Base-by-base conservation (phyloP, 176 grass and related monocot species). In the Juncus inflexus region DNA sequence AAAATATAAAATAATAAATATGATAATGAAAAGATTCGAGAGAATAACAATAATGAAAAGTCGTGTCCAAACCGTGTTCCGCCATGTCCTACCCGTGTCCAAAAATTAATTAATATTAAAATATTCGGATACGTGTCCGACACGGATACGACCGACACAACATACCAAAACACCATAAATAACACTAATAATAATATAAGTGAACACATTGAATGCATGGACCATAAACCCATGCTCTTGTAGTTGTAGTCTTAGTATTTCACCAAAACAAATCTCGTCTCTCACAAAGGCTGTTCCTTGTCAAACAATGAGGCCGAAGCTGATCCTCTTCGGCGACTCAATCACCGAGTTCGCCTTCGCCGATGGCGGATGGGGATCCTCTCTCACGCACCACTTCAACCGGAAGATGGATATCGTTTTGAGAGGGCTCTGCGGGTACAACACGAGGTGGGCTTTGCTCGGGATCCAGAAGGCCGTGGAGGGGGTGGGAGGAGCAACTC, bases 251-350 rank as follows among this genome's bases (percentile, higher is more conserved):
- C 54, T 47, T n/a, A n/a, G n/a, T n/a, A n/a, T n/a, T n/a, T 14
- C 60, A 2, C 43, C 55, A 11, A 15, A 1, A 45, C 63, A 65
- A 50, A 64, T 7, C 10, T 49, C 35, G 36, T 11, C 7, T 28
- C n/a, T n/a, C n/a, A n/a, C n/a, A n/a, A n/a, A n/a, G n/a, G n/a
- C n/a, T n/a, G n/a, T n/a, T n/a, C n/a, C n/a, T n/a, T n/a, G n/a
- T n/a, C 19, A 28, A 28, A 74, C 35, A 66, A 86, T 77, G 82
- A 63, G 76, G 61, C 86, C 78, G 36, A 80, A 83, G 72, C 50
- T 90, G 42, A 80, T 95, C 64, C 78, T 95, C 40, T 90, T 95
- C 73, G 91, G 91, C 43, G 91, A 90, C 77, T 95, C 91, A 60
- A 95, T 95, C 83, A 95, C 86, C 11, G 84, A 95, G 78, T 50